These are phyloP conservation scores for Nyssa sinensis DNA, from an alignment of 148 eudicot species.

Conservation along the genomic window DNA sequence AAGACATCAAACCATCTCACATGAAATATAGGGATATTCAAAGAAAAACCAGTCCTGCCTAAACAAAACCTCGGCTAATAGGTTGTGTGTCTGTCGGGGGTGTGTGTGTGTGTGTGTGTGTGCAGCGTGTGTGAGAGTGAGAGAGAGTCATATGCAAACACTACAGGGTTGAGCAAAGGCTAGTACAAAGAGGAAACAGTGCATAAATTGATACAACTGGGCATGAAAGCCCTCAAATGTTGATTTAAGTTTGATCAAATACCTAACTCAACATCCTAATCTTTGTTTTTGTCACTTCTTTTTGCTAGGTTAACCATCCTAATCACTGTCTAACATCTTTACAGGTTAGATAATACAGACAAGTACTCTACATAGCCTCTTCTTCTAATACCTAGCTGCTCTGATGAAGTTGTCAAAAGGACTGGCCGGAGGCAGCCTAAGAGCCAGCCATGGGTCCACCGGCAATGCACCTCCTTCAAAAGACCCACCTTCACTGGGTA, in stretches of 20 bases:
- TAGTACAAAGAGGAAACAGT: neutral
- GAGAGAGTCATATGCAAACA: neutral
- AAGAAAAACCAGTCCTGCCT: too few species aligned
- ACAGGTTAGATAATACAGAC: neutral
- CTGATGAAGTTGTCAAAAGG: constrained; percentile 94
- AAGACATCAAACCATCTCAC: too few species aligned
- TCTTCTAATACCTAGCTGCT: constrained; percentile 45
- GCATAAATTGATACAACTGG: neutral
- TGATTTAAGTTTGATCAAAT: neutral
- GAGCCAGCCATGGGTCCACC: constrained; percentile 44
- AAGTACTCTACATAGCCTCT: neutral
- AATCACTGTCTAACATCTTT: constrained; percentile 4
- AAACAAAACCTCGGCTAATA: too few species aligned
- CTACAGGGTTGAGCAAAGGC: neutral
- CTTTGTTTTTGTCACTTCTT: too few species aligned
- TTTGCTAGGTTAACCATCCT: neutral
- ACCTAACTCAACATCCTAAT: too few species aligned
- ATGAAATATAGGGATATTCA: too few species aligned
- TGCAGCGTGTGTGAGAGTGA: too few species aligned
- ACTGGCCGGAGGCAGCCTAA: constrained; percentile 92
- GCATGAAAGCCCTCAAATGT: neutral
- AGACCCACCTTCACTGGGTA: constrained; percentile 29
- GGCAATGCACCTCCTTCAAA: constrained; percentile 16
- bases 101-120: too few species aligned
- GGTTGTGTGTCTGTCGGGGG: too few species aligned